Evolutionary conservation across 2,329 filamentous ascomycete species (phyloP).

Genomic region (Colletotrichum gigasporum): DNA sequence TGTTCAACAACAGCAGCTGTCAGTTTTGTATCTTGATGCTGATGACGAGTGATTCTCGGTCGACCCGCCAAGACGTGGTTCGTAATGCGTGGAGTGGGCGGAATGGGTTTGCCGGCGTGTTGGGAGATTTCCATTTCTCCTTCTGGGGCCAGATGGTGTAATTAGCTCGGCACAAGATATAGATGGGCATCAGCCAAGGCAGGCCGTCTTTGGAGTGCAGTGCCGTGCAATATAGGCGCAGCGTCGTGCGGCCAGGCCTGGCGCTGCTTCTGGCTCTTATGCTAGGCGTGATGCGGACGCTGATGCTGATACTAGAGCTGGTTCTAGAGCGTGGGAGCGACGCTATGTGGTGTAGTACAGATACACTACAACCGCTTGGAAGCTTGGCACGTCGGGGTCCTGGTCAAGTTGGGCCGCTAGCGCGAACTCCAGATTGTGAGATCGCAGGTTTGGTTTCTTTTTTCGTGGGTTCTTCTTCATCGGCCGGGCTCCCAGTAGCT

Average conservation of each 20-base stretch:
- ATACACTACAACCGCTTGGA: slow-evolving; percentile 16
- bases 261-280: too few species aligned
- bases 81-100: slow-evolving; percentile 6
- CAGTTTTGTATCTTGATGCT: too few species aligned
- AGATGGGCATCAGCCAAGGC: too few species aligned
- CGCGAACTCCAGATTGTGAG: slow-evolving; percentile 25
- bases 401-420: slow-evolving; percentile 27
- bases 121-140: neutral
- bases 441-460: slow-evolving; percentile 18
- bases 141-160: too few species aligned
- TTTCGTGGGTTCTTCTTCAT: slow-evolving; percentile 14
- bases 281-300: too few species aligned
- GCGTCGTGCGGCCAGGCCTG: too few species aligned
- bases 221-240: too few species aligned
- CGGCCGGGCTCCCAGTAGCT: neutral
- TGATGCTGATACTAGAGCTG: too few species aligned
- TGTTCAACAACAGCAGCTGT: too few species aligned
- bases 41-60: neutral
- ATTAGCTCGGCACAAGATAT: too few species aligned
- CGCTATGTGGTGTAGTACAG: slow-evolving; percentile 17
- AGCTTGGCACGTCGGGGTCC: slow-evolving; percentile 27
- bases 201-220: too few species aligned
- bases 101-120: neutral
- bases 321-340: neutral
- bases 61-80: too few species aligned